These are phyloP conservation scores for Pythium graminicola DNA, from an alignment of 352 stramenopile species.

Conservation along the genomic window DNA sequence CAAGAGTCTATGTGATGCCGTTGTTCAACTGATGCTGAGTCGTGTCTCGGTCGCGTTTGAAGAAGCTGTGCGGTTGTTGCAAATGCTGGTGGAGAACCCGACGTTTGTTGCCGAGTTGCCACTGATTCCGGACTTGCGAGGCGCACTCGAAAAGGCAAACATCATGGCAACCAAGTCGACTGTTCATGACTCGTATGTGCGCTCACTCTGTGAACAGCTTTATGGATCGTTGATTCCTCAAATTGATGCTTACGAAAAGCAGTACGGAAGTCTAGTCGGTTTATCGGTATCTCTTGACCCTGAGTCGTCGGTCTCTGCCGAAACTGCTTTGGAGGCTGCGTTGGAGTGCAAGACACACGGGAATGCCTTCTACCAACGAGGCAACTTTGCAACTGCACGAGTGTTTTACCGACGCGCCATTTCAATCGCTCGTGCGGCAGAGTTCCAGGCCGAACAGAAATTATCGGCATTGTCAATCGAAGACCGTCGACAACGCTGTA, in stretches of 20 bases:
- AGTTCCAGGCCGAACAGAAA: conserved; percentile 39
- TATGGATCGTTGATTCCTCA: conserved; percentile 30
- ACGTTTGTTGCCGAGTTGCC: conserved; percentile 24
- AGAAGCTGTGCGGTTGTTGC: conserved; percentile 48
- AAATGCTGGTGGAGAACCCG: conserved; percentile 46
- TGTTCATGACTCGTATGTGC: conserved; percentile 37
- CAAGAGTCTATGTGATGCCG: conserved; percentile 30
- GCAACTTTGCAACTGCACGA: conserved; percentile 49
- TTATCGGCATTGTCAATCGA: conserved; percentile 27
- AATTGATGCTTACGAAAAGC: conserved; percentile 48
- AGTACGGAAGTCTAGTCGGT: conserved; percentile 45
- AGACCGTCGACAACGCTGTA: conserved; percentile 35
- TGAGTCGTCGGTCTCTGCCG: conserved; percentile 2
- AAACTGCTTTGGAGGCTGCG: conserved; percentile 21
- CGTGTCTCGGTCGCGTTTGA: conserved; percentile 44
- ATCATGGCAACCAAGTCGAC: conserved; percentile 30
- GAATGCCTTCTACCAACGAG: conserved; percentile 56
- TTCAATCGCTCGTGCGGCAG: conserved; percentile 34
- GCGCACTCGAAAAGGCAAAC: conserved; percentile 45
- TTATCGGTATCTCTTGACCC: conserved; percentile 24
- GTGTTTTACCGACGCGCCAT: conserved; percentile 61
- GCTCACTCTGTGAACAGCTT: conserved; percentile 37
- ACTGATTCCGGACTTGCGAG: conserved; percentile 41
- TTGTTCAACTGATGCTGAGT: conserved; percentile 55
- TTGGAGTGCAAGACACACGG: conserved; percentile 41